Evolutionary conservation across 129 eudicot species (phyloP), one percentile per base, ranked within the genome.

Genomic region (Flaveria ramosissima): DNA sequence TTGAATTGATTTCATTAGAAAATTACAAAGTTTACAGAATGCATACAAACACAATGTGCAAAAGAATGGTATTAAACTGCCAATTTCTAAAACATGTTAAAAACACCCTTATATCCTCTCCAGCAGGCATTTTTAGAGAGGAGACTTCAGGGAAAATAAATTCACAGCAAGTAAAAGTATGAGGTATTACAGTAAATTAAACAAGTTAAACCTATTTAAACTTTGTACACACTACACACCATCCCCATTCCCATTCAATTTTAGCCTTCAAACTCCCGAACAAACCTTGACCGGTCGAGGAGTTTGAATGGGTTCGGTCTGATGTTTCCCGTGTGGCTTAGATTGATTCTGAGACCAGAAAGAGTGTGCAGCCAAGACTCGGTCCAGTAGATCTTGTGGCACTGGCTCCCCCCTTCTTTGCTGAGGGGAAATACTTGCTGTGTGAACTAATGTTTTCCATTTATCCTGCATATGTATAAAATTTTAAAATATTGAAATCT

Each of bases 381-480:
- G 79, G 85, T 94, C 97, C 70, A 94, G 69, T 14, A 94, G 92
- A 69, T 89, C 89, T 72, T 94, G 99, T 1, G 97, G 99, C 17
- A 94, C 99, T 0, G 99, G 97, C 90, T 94, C 96, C 13, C 99
- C 99, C 80, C 99, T 82, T 77, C 99, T 82, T 81, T 94, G 97
- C 80, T 94, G 99, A 10, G 99, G 96, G 17, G 97, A 77, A 6
- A 94, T 93, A 79, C 93, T 89, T 43, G 98, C 98, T 16, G 98
- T 93, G 77, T 93, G 98, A 43, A 93, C 98, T 84, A 94, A 78
- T 46, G 99, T 94, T 79, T 94, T 94, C 99, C 99, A 94, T 79
- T 94, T 94, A 80, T 94, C 99, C 99, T 94, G 75, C 21, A 78
- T 43, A 56, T 36, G 57, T 43, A 46, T 15, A 32, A 60, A 27